phyloP scores from a whole-genome alignment of 345 rosid genomes.

The Hypericum androsaemum region DNA sequence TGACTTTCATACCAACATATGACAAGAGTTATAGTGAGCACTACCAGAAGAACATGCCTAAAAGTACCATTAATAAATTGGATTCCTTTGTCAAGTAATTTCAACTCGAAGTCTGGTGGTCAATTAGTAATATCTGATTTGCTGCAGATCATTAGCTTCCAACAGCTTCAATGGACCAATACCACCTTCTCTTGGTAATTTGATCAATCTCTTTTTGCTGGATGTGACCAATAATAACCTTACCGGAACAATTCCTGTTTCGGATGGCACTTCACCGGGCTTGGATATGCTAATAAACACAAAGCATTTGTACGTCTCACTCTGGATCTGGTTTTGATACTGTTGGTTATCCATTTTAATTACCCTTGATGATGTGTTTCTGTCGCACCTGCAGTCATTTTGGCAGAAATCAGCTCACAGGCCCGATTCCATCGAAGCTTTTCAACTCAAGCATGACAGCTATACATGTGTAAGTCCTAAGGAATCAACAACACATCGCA shows the following conservation, averaged over 20 bases:
- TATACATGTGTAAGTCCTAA: slow-evolving; percentile 59
- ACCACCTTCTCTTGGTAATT: slow-evolving; percentile 68
- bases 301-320: slow-evolving; percentile 57
- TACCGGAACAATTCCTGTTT: slow-evolving; percentile 65
- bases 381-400: slow-evolving; percentile 40
- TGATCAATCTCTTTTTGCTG: slow-evolving; percentile 60
- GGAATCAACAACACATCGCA: no score
- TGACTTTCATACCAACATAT: not conserved
- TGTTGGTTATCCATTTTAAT: not conserved
- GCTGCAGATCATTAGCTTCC: slow-evolving; percentile 59
- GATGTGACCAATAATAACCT: slow-evolving; percentile 77
- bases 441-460: slow-evolving; percentile 58
- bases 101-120: no score
- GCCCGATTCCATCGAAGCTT: slow-evolving; percentile 47
- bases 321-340: not conserved
- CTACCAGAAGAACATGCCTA: no score
- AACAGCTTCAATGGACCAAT: slow-evolving; percentile 62
- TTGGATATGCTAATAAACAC: slow-evolving; percentile 60
- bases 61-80: no score
- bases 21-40: no score
- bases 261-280: slow-evolving; percentile 57
- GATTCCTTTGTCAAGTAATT: no score
- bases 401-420: slow-evolving; percentile 62
- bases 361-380: slow-evolving; percentile 4
- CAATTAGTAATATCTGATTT: no score